Evolutionary conservation across 176 grass and related monocot genomes (phyloP).

Genomic region (Hsuehochloa calcarea): DNA sequence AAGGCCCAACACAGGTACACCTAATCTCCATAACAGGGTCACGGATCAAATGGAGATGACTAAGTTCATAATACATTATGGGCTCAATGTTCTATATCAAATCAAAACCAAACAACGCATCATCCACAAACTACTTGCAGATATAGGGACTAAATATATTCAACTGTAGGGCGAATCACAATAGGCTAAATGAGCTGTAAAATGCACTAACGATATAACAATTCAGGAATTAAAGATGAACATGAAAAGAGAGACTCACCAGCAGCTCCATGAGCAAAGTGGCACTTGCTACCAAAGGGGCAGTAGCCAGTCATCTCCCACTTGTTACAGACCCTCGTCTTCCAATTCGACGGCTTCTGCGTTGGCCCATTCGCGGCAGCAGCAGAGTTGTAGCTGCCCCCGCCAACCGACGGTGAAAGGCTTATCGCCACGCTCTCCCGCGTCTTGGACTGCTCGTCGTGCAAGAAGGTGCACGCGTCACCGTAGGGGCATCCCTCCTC

Average conservation of each 20-base stretch:
- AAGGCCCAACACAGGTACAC: neutral
- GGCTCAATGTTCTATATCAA: neutral
- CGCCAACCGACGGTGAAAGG: slow-evolving; percentile 68
- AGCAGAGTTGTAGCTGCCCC: slow-evolving; percentile 39
- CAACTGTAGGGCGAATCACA: neutral
- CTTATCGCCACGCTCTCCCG: slow-evolving; percentile 93
- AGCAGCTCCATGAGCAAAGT: slow-evolving; percentile 91
- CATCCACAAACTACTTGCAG: neutral
- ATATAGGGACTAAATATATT: neutral
- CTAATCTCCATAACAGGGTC: neutral
- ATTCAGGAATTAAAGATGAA: neutral
- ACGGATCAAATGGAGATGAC: neutral
- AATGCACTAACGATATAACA: neutral
- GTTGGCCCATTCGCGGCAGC: slow-evolving; percentile 17
- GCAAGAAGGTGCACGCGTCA: slow-evolving; percentile 84
- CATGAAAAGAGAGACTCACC: slow-evolving; percentile 48
- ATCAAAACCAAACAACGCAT: neutral
- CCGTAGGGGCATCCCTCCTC: slow-evolving; percentile 96
- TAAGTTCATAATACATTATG: neutral
- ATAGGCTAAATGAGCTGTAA: neutral
- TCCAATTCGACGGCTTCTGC: slow-evolving; percentile 96
- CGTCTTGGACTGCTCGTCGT: slow-evolving; percentile 91
- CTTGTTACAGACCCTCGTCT: slow-evolving; percentile 98
- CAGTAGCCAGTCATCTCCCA: slow-evolving; percentile 99
- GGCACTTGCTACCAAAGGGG: slow-evolving; percentile 94